Evolutionary conservation across 2,329 filamentous ascomycete species (phyloP).

Genomic region (Teratosphaeria gauchensis): DNA sequence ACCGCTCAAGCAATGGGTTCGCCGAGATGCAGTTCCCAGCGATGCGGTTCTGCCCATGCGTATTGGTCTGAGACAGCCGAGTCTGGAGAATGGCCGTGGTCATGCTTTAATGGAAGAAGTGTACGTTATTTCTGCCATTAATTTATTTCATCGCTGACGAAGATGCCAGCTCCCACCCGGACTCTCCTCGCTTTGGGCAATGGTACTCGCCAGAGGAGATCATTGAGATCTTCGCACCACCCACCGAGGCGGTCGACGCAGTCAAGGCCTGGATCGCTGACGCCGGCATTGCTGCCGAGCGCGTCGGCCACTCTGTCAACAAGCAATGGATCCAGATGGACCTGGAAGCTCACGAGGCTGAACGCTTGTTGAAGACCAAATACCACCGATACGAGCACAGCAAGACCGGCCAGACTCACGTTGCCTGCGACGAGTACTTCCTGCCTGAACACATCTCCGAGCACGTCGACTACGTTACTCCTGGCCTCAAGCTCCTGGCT

Average conservation of each 20-base stretch:
- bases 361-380: slow-evolving; percentile 43
- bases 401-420: slow-evolving; percentile 21
- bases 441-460: slow-evolving; percentile 18
- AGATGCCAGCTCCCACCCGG: background rate
- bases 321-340: slow-evolving; percentile 44
- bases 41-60: slow-evolving; percentile 24
- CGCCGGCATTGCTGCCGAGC: slow-evolving; percentile 40
- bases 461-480: slow-evolving; percentile 30
- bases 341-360: slow-evolving; percentile 37
- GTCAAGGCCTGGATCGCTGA: slow-evolving; percentile 45
- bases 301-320: slow-evolving; percentile 42
- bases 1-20: slow-evolving; percentile 11
- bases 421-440: slow-evolving; percentile 32
- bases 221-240: slow-evolving; percentile 29
- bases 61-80: slow-evolving; percentile 24
- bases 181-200: slow-evolving; percentile 1
- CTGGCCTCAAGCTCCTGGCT: slow-evolving; percentile 25
- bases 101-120: slow-evolving; percentile 28
- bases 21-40: slow-evolving; percentile 14
- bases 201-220: slow-evolving; percentile 35
- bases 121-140: slow-evolving; percentile 32
- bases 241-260: slow-evolving; percentile 36
- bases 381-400: slow-evolving; percentile 43
- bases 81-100: slow-evolving; percentile 21
- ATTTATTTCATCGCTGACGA: slow-evolving; percentile 5